Percentiles rank a stretch among this genome's conserved stretches.
Conservation (phyloP, 2,329 filamentous ascomycete species). For the Xylaria sp. region DNA sequence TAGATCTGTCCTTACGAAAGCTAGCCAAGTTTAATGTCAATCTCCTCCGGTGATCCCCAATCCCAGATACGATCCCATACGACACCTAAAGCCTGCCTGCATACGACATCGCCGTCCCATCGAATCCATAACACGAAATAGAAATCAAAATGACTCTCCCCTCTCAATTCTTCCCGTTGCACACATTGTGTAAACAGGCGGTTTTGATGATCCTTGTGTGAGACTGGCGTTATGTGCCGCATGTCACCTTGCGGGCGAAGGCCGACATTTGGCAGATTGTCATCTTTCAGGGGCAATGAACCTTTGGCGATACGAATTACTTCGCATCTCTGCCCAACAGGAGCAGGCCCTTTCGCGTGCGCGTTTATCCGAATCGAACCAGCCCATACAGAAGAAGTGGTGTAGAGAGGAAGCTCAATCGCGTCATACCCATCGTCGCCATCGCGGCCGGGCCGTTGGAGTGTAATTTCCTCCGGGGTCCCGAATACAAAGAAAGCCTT, state of each 20-base stretch:
- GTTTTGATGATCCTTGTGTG: neutral
- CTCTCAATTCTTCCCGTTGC: neutral
- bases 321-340: constrained; percentile 14
- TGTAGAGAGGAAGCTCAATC: constrained; percentile 20
- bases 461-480: neutral
- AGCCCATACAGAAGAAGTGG: constrained; percentile 15
- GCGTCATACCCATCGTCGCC: neutral
- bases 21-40: constrained; percentile 26
- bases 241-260: neutral
- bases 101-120: constrained; percentile 18
- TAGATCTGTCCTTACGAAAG: neutral
- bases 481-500: constrained; percentile 22
- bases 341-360: neutral
- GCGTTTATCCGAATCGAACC: constrained; percentile 9
- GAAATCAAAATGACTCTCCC: constrained; percentile 6
- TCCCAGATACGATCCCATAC: constrained; percentile 17
- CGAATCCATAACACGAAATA: constrained; percentile 24
- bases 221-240: neutral
- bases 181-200: neutral
- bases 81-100: constrained; percentile 8
- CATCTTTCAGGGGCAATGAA: neutral
- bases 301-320: constrained; percentile 20
- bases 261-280: neutral
- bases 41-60: neutral
- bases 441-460: neutral